Base-by-base conservation (phyloP, 1,284 basidiomycete genomes). In the Laetiporus sulphureus region DNA sequence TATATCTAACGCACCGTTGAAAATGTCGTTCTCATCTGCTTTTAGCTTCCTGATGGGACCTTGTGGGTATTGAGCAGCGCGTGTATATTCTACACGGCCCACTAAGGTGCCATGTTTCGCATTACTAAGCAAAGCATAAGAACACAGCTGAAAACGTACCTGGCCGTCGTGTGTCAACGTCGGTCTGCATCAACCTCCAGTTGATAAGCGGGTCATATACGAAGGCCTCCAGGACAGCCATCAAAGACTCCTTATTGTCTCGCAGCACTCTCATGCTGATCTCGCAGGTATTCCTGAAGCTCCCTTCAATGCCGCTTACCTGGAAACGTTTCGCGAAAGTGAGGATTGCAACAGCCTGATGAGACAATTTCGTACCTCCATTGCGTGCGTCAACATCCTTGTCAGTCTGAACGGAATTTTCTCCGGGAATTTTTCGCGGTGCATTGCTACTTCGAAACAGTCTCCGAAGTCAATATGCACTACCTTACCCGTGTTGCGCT, bases 401-500 rank as follows among this genome's bases (percentile, higher is more conserved):
- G 96, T 99, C 50, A 99, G 73, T 36, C 96, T 80, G 83, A 99
- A 99, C 0, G 96, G 96, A 41, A 99, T 93, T 64, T 91, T 96
- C 67, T 99, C 96, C 0, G 96, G 96, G 73, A 95, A 99, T 68
- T 99, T 99, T 66, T 98, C 91, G 53, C 94, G 83, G 53, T 90
- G 85, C 85, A 94, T 92, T 13, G 91, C 91, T 35, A 94, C 82
- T 64, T 94, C 91, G 63, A 94, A 94, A 58, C 91, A 94, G 60
- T 95, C 91, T 35, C 91, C 91, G 56, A 98, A 99, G 65, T 99
- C 96, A 52, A 99, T 97, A 60, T 99, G 83, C 16, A 67, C 65
- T 11, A 99, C 87, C 63, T 97, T 94, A 33, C 96, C 96, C 2
- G 91, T 93, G 46, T 82, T 81, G 49, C 94, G 81, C 61, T 96